A percentile compares a stretch with the other conserved stretches of the same genome.
Conservation (phyloP, 768 basidiomycete genomes). For the Collybia sordida region DNA sequence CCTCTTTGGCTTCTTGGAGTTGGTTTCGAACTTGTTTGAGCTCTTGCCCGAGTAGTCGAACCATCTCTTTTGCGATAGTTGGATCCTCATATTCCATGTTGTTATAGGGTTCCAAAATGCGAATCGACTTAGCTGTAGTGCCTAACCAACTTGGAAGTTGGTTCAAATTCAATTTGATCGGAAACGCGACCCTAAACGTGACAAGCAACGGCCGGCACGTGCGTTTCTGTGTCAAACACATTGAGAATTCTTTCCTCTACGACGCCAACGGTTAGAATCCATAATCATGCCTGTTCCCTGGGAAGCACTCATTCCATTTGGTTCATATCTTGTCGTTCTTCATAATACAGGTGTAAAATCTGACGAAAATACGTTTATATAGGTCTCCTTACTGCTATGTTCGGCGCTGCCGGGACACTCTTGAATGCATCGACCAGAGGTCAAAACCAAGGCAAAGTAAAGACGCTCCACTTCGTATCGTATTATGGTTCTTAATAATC, state of each 20-base stretch:
- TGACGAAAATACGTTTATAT: conserved; percentile 6
- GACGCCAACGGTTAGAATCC: not conserved
- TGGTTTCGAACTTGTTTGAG: no score
- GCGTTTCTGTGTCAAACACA: no score
- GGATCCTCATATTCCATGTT: no score
- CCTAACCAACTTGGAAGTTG: no score
- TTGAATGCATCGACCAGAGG: conserved; percentile 74
- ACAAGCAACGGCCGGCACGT: no score
- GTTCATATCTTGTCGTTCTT: conserved; percentile 35
- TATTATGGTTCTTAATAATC: not conserved
- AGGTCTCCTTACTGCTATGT: conserved; percentile 88
- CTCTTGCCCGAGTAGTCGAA: no score
- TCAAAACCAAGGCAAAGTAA: conserved; percentile 91
- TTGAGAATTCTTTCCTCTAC: conserved; percentile 8
- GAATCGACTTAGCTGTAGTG: no score
- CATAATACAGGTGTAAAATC: not conserved
- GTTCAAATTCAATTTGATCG: no score
- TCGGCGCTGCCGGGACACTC: conserved; percentile 87
- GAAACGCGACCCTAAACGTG: no score
- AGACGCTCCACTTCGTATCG: not conserved
- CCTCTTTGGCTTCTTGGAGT: no score
- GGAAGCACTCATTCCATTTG: conserved; percentile 97
- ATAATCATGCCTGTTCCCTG: conserved; percentile 89
- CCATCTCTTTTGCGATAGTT: no score
- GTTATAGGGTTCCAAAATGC: no score